Evolutionary conservation across 164 flowering plant species (phyloP).

Genomic region (Stephania japonica): DNA sequence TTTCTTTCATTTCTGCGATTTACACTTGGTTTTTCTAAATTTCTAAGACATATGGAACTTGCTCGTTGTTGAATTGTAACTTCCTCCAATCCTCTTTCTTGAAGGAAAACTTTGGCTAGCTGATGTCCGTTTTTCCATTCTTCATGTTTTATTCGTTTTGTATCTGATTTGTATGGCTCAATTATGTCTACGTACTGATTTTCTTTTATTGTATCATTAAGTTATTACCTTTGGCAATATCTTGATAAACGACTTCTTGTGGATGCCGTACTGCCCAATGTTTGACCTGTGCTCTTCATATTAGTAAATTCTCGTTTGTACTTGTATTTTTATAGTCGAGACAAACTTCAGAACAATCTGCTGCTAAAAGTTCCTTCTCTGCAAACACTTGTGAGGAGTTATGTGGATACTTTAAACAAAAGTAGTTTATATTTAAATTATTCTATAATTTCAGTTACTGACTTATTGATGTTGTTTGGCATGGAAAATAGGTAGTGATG

Average conservation of each 20-base stretch:
- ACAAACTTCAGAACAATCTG: background rate
- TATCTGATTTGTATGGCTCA: background rate
- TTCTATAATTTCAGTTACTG: too few relatives aligned
- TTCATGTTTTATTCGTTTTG: background rate
- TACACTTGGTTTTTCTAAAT: background rate
- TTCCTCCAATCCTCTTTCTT: background rate
- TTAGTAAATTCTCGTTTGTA: background rate
- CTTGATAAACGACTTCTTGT: background rate
- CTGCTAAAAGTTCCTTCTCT: background rate
- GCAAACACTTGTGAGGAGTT: too few relatives aligned
- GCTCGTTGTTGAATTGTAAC: background rate
- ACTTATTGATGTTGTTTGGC: background rate
- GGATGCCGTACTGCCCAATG: background rate
- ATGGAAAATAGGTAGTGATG: slow-evolving; percentile 58
- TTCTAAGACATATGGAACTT: background rate
- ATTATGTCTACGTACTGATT: too few relatives aligned
- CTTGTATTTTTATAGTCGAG: background rate
- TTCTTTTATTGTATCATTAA: background rate
- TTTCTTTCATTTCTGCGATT: background rate
- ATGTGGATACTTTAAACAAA: background rate
- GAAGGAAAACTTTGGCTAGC: background rate
- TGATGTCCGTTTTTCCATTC: background rate
- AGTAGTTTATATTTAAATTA: background rate
- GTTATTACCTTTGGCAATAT: background rate
- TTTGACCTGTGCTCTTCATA: background rate